phyloP scores from a whole-genome alignment of 345 rosid genomes.

The Gossypium anomalum region DNA sequence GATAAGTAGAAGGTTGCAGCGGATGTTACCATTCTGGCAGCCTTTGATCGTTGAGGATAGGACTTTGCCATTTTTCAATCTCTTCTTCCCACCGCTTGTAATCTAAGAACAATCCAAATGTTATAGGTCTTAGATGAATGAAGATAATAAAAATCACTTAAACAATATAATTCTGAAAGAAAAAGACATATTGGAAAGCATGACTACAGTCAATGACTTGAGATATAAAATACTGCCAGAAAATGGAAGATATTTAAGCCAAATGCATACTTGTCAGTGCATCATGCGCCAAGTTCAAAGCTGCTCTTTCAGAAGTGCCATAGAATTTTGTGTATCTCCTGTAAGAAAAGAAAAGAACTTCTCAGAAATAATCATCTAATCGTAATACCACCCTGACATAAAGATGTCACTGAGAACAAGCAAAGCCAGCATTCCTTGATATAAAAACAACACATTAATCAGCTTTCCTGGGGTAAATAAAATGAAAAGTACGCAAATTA shows the following conservation, averaged over 20 bases:
- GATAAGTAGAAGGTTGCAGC: background rate
- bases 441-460: background rate
- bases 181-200: background rate
- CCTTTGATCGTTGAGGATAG: slow-evolving; percentile 67
- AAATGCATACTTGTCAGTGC: slow-evolving; percentile 68
- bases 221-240: slow-evolving; percentile 9
- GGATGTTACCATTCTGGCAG: slow-evolving; percentile 82
- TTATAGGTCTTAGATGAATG: slow-evolving; percentile 5
- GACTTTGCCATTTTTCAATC: slow-evolving; percentile 90
- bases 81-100: slow-evolving; percentile 94
- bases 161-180: background rate
- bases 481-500: background rate
- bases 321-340: slow-evolving; percentile 95
- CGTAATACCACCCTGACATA: background rate
- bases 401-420: background rate
- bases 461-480: background rate
- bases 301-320: slow-evolving; percentile 84
- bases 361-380: background rate
- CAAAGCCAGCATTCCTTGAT: background rate
- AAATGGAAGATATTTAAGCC: background rate
- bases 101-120: slow-evolving; percentile 36
- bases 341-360: slow-evolving; percentile 16
- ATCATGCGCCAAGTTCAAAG: slow-evolving; percentile 80
- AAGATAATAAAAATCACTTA: background rate
- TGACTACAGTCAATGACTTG: background rate